A percentile compares a stretch with the other conserved stretches of the same genome.
Evolutionary conservation across 1,284 basidiomycete species (phyloP).

Genomic region (Puccinia polysora): DNA sequence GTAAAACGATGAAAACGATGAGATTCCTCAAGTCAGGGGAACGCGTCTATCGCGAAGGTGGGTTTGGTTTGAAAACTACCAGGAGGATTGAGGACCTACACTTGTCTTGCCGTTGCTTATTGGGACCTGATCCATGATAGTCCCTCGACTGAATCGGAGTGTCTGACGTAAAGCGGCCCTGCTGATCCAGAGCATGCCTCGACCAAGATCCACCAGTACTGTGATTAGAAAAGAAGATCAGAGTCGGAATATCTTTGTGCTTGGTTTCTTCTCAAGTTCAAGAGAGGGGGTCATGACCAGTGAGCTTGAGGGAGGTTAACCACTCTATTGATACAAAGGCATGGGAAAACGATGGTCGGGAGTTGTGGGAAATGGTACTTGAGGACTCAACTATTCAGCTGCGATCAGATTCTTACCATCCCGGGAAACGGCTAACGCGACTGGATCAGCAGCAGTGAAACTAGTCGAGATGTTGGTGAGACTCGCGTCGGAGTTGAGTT

Average conservation of each 20-base stretch:
- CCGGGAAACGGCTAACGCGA: constrained; percentile 1
- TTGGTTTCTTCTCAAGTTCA: not conserved
- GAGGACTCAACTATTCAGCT: constrained; percentile 11
- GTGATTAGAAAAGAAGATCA: not conserved
- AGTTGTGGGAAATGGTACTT: not conserved
- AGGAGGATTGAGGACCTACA: constrained; percentile 11
- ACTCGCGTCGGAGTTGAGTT: not conserved
- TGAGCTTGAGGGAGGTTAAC: not conserved
- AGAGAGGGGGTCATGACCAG: not conserved
- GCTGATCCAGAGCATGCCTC: not conserved
- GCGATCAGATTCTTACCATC: constrained; percentile 12
- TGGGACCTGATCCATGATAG: constrained; percentile 20
- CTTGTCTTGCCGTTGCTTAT: constrained; percentile 7
- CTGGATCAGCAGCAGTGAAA: not conserved
- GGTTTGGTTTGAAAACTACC: not conserved
- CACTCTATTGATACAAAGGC: not conserved
- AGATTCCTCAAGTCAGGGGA: no score
- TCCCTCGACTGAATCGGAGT: not conserved
- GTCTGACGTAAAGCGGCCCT: constrained; percentile 7
- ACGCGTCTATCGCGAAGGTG: no score
- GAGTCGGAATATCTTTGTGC: not conserved
- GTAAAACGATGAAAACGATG: not conserved
- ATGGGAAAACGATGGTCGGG: not conserved
- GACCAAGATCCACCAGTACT: constrained; percentile 17
- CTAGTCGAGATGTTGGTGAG: not conserved